These are phyloP conservation scores for Scenedesmus sp. DNA, from an alignment of 163 green algal genomes.

Conservation along the genomic window DNA sequence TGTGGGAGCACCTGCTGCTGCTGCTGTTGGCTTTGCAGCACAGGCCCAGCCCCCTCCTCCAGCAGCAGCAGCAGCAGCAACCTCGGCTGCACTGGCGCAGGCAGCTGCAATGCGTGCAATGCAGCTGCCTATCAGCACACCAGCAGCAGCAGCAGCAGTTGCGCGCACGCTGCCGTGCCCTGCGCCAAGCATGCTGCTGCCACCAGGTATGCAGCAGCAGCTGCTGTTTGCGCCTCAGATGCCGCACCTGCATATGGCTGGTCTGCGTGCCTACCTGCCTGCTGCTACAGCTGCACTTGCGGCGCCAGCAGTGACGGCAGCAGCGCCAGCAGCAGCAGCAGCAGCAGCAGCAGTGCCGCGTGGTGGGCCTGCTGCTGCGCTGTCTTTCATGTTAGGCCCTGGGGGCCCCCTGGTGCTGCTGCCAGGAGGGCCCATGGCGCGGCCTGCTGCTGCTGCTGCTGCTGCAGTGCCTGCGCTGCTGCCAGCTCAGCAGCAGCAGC, in stretches of 20 bases:
- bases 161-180: background rate
- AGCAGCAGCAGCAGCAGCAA: background rate
- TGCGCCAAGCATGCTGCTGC: constrained; percentile 4
- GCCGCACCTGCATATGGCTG: background rate
- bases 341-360: background rate
- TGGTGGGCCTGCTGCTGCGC: background rate
- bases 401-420: background rate
- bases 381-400: background rate
- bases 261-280: constrained; percentile 4
- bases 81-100: background rate
- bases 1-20: background rate
- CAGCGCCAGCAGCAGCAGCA: constrained; percentile 13
- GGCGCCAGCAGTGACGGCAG: background rate
- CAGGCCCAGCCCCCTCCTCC: background rate
- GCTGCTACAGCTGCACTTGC: background rate
- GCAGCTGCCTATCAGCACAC: background rate
- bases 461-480: background rate
- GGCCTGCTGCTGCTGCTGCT: background rate
- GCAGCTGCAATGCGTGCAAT: background rate
- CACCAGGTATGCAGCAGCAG: background rate
- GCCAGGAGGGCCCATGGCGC: background rate
- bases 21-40: background rate
- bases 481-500: constrained; percentile 21
- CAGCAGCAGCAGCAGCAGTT: background rate
- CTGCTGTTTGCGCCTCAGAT: background rate